Evolutionary conservation across 1,284 basidiomycete species (phyloP).

Genomic region (Entoloma clypeatum): DNA sequence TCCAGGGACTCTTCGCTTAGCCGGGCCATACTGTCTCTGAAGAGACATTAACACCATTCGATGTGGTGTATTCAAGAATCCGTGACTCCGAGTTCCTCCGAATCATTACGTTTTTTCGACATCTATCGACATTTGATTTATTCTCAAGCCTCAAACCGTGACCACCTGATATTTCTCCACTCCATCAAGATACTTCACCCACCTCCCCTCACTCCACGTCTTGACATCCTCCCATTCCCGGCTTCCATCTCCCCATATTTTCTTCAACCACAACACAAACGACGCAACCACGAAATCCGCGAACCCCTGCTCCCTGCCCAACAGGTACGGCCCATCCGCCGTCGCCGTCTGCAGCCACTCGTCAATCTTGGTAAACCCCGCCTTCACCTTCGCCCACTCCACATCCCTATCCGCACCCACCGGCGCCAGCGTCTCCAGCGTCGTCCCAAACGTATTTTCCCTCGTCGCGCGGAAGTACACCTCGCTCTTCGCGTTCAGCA

Average conservation of each 20-base stretch:
- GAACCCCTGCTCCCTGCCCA: conserved; percentile 23
- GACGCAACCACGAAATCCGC: conserved; percentile 26
- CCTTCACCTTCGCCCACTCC: conserved; percentile 24
- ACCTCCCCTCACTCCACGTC: conserved; percentile 21
- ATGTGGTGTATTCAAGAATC: no score
- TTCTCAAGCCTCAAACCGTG: conserved; percentile 1
- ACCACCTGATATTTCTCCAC: conserved; percentile 15
- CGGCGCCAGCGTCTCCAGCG: conserved; percentile 23
- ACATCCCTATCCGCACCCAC: conserved; percentile 17
- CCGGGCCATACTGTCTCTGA: no score
- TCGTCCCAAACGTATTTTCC: conserved; percentile 20
- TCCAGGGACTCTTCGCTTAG: no score
- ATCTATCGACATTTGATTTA: no score
- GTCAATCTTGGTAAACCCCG: conserved; percentile 18
- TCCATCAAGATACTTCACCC: conserved; percentile 15
- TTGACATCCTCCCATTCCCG: conserved; percentile 17
- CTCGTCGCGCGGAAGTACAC: conserved; percentile 25
- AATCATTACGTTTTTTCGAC: no score
- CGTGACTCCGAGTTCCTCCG: no score
- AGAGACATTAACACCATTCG: no score
- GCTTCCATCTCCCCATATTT: conserved; percentile 21
- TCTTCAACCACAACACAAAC: conserved; percentile 20
- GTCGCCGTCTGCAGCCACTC: conserved; percentile 22
- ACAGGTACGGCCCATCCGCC: conserved; percentile 20
- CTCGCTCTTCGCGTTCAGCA: conserved; percentile 20